Base-by-base conservation (phyloP, 164 flowering plant genomes). In the Hamamelis virginiana region DNA sequence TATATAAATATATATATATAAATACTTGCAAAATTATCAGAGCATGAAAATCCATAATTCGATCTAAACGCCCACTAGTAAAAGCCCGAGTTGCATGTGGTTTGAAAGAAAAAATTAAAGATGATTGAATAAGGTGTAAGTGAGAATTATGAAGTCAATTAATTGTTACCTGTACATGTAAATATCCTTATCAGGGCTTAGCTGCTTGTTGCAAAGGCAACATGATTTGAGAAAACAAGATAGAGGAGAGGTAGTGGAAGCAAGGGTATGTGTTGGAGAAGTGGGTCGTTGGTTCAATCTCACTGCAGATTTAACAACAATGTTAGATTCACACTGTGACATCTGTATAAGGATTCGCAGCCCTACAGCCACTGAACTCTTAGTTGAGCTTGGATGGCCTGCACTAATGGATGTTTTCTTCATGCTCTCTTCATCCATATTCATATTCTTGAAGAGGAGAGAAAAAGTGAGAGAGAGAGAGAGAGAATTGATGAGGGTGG, bases 101-200 rank as follows among this genome's bases (percentile, higher is more conserved):
- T n/a, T n/a, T n/a, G n/a, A n/a, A n/a, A n/a, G n/a, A n/a, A n/a
- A n/a, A n/a, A n/a, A n/a, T n/a, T n/a, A n/a, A n/a, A n/a, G n/a
- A n/a, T n/a, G n/a, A n/a, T n/a, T n/a, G n/a, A n/a, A n/a, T n/a
- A n/a, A n/a, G n/a, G n/a, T n/a, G n/a, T n/a, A n/a, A n/a, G n/a
- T n/a, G n/a, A n/a, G n/a, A n/a, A n/a, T n/a, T n/a, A n/a, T n/a
- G n/a, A 53, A 1, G 23, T 19, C 14, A 18, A 21, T 21, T 14
- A 61, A 25, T 25, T 21, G 1, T 52, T 76, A 87, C 91, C 87
- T 87, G 83, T 87, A 87, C 88, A 88, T 88, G 79, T 84, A 86
- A 3, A 88, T 69, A 33, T 88, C 89, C 70, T 84, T 74, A 33
- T 80, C 71, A 1, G 72, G 80, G 72, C 73, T 68, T 23, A 88